These are phyloP conservation scores for Selenicereus undatus DNA, from an alignment of 148 eudicot species.

Conservation along the genomic window DNA sequence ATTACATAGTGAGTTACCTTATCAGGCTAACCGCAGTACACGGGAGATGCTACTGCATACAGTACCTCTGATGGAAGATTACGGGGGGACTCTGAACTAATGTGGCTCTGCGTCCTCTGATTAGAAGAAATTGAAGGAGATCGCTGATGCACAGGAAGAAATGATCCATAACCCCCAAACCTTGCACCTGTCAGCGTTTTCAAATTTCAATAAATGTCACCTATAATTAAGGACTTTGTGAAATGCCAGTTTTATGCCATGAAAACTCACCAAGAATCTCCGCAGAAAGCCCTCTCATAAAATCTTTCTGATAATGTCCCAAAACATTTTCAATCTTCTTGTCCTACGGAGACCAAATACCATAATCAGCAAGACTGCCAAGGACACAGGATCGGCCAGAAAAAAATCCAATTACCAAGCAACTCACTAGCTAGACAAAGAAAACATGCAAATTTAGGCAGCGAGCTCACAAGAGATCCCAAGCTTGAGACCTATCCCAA, in stretches of 20 bases:
- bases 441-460: background rate
- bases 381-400: background rate
- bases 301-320: conserved; percentile 47
- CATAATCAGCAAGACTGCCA: conserved; percentile 6
- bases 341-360: conserved; percentile 32
- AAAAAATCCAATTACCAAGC: background rate
- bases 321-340: conserved; percentile 40
- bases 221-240: background rate
- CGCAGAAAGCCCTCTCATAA: conserved; percentile 37
- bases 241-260: conserved; percentile 2
- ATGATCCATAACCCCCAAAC: conserved; percentile 49
- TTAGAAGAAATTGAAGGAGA: conserved; percentile 23
- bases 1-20: background rate
- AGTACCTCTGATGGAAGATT: conserved; percentile 32
- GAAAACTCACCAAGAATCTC: conserved; percentile 40
- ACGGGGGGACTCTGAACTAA: conserved; percentile 24
- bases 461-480: background rate
- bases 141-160: conserved; percentile 33
- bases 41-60: background rate
- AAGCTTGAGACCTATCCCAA: background rate
- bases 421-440: background rate
- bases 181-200: conserved; percentile 35
- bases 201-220: conserved; percentile 8
- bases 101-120: conserved; percentile 25
- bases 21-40: conserved; percentile 8